phyloP scores from a whole-genome alignment of 257 asterid genomes.

The Cinchona pubescens region DNA sequence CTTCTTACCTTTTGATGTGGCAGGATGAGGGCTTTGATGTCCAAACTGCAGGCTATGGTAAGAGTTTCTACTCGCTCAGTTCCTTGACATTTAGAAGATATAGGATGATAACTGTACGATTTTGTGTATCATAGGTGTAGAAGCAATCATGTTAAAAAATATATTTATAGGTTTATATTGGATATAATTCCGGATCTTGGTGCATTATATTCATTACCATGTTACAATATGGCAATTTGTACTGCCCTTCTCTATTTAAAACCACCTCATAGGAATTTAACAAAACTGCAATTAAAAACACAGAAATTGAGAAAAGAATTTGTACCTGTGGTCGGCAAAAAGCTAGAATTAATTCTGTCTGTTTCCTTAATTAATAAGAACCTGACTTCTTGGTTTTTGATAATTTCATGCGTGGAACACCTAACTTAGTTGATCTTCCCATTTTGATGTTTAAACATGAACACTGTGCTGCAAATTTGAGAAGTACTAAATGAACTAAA shows the following conservation, averaged over 20 bases:
- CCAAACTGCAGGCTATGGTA: conserved; percentile 95
- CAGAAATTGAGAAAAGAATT: too few relatives aligned
- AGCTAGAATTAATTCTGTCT: too few relatives aligned
- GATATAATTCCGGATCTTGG: not conserved
- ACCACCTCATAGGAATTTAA: not conserved
- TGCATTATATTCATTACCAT: not conserved
- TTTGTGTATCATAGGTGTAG: not conserved
- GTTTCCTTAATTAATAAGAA: too few relatives aligned
- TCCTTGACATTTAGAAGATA: conserved; percentile 10
- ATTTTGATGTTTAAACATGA: too few relatives aligned
- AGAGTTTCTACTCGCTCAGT: conserved; percentile 6
- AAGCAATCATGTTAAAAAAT: not conserved
- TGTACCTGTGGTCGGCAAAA: too few relatives aligned
- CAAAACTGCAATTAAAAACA: too few relatives aligned
- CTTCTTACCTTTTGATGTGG: conserved; percentile 14
- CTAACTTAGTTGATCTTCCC: too few relatives aligned
- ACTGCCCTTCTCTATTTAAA: not conserved
- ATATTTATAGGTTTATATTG: not conserved
- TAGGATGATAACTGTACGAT: not conserved
- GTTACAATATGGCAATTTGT: not conserved
- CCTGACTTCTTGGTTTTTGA: too few relatives aligned
- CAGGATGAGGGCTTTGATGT: conserved; percentile 99
- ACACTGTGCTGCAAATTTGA: too few relatives aligned
- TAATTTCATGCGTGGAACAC: too few relatives aligned
- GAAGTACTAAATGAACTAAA: not conserved